Evolutionary conservation across 1,284 basidiomycete genomes (phyloP).

Genomic region (Quambalaria eucalypti): DNA sequence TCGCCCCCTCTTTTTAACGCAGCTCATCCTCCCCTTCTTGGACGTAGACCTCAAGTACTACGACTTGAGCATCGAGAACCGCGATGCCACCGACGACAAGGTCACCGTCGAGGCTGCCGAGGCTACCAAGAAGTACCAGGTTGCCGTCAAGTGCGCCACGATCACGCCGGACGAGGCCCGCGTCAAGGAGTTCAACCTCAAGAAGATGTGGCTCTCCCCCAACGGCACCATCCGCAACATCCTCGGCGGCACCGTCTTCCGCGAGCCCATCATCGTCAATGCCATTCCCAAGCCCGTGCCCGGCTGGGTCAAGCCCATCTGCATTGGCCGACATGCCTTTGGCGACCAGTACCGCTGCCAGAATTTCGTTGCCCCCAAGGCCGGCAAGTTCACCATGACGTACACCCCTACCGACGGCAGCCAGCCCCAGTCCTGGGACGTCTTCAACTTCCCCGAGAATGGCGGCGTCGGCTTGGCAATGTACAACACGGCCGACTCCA

Average conservation of each 20-base stretch:
- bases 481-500: constrained; percentile 56
- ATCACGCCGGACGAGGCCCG: constrained; percentile 96
- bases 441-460: constrained; percentile 38
- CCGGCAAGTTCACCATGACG: constrained; percentile 41
- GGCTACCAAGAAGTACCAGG: constrained; percentile 53
- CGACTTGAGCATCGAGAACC: constrained; percentile 84
- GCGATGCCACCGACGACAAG: constrained; percentile 85
- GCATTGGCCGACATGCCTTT: constrained; percentile 93
- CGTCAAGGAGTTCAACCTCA: constrained; percentile 73
- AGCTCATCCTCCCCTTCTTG: constrained; percentile 91
- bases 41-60: constrained; percentile 96
- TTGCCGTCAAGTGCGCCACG: constrained; percentile 66
- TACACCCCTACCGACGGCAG: constrained; percentile 34
- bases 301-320: constrained; percentile 92
- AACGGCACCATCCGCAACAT: constrained; percentile 67
- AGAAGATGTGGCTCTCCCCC: constrained; percentile 65
- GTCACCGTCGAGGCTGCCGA: constrained; percentile 88
- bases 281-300: constrained; percentile 78
- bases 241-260: constrained; percentile 94
- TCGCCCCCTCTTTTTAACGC: constrained; percentile 5
- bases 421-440: constrained; percentile 24
- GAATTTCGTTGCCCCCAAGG: constrained; percentile 40
- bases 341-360: constrained; percentile 65
- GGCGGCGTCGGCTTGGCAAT: constrained; percentile 50
- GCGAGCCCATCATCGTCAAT: constrained; percentile 88